Evolutionary conservation across 2,329 filamentous ascomycete species (phyloP).

Genomic region (Hypoxylon sp.): DNA sequence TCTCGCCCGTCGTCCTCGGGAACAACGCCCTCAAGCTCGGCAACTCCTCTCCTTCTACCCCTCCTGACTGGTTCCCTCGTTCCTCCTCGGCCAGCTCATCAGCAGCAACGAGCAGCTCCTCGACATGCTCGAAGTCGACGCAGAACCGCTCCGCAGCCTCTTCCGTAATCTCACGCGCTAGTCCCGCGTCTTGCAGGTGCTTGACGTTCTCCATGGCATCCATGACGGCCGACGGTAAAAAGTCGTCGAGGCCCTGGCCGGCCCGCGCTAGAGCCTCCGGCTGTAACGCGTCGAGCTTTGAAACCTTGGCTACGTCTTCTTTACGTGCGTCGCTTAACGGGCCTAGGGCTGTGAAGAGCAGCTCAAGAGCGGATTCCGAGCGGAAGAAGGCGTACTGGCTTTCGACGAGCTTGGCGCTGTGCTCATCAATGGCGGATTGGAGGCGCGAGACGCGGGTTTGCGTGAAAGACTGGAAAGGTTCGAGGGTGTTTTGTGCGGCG

Average conservation of each 20-base stretch:
- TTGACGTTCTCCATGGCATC: slow-evolving; percentile 89
- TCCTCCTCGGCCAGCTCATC: slow-evolving; percentile 57
- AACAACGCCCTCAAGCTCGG: slow-evolving; percentile 63
- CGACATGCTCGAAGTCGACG: slow-evolving; percentile 79
- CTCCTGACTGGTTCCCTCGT: slow-evolving; percentile 23
- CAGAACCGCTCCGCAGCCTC: slow-evolving; percentile 88
- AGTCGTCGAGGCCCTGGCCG: slow-evolving; percentile 86
- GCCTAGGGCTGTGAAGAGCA: slow-evolving; percentile 72
- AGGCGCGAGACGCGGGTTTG: slow-evolving; percentile 69
- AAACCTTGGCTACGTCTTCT: slow-evolving; percentile 69
- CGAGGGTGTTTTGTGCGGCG: slow-evolving; percentile 69
- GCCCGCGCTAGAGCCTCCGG: slow-evolving; percentile 73
- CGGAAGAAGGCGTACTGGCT: slow-evolving; percentile 82
- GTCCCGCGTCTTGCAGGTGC: slow-evolving; percentile 76
- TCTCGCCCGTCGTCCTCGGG: slow-evolving; percentile 72
- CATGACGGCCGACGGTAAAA: slow-evolving; percentile 92
- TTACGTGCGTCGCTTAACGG: slow-evolving; percentile 54
- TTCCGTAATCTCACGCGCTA: slow-evolving; percentile 84
- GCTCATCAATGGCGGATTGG: slow-evolving; percentile 67
- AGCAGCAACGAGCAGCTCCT: slow-evolving; percentile 63
- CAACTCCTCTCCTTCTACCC: slow-evolving; percentile 49
- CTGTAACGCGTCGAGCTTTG: slow-evolving; percentile 69
- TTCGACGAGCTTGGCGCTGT: slow-evolving; percentile 71
- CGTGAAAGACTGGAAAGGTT: slow-evolving; percentile 73
- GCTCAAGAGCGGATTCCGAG: slow-evolving; percentile 78